Conservation (phyloP, 208 protist species). For the Crithidia mellificae region DNA sequence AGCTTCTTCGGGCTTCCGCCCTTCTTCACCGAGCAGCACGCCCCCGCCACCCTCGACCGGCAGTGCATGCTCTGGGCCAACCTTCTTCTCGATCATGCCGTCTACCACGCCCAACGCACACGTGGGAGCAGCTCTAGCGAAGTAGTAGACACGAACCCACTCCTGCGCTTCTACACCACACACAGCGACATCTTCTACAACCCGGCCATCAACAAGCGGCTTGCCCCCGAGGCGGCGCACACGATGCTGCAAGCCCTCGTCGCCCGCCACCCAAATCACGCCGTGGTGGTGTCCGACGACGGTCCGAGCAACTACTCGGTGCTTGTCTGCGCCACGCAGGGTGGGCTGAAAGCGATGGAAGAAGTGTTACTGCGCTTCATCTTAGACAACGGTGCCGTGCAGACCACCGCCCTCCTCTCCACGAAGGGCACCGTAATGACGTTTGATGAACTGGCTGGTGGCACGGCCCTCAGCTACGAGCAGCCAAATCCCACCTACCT, state of each 20-base stretch:
- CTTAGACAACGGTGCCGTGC: conserved; percentile 75
- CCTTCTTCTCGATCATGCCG: conserved; percentile 80
- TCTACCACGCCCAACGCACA: conserved; percentile 50
- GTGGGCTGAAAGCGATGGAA: conserved; percentile 72
- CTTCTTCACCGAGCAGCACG: conserved; percentile 85
- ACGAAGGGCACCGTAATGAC: conserved; percentile 87
- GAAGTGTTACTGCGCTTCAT: conserved; percentile 73
- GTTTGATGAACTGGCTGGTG: conserved; percentile 79
- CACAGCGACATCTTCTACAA: conserved; percentile 84
- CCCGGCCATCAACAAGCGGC: conserved; percentile 55
- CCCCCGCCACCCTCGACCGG: conserved; percentile 52
- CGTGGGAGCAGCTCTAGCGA: not conserved
- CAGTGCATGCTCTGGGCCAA: conserved; percentile 65
- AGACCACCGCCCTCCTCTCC: conserved; percentile 72
- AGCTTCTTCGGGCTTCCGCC: conserved; percentile 79
- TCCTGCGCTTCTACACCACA: conserved; percentile 68
- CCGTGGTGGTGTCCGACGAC: conserved; percentile 39
- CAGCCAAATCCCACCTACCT: conserved; percentile 29
- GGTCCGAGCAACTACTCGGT: conserved; percentile 50
- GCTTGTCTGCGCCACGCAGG: conserved; percentile 69
- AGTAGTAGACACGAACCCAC: conserved; percentile 21
- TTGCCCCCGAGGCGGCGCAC: conserved; percentile 49
- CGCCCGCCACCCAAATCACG: conserved; percentile 64
- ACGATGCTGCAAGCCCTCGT: conserved; percentile 69
- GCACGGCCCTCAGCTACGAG: conserved; percentile 36